Conservation (phyloP, 495 filamentous ascomycete species). For the Aspergillus bertholletiae region DNA sequence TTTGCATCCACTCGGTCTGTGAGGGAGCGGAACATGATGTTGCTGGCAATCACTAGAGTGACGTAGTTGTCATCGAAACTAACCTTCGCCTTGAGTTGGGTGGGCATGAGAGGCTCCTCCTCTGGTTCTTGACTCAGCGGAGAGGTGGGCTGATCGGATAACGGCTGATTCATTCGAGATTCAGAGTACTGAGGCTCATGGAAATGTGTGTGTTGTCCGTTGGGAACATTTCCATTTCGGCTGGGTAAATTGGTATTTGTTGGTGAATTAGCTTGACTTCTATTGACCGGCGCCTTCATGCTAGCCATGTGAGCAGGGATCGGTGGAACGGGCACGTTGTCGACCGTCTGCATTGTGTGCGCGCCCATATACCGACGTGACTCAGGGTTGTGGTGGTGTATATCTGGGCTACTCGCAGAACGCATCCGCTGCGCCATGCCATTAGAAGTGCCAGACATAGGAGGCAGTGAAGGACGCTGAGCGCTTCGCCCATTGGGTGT, state of each 20-base stretch:
- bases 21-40: conserved; percentile 87
- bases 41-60: conserved; percentile 87
- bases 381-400: conserved; percentile 51
- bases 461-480: conserved; percentile 79
- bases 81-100: conserved; percentile 90
- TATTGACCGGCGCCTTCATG: conserved; percentile 57
- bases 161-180: conserved; percentile 19
- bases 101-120: conserved; percentile 42
- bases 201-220: conserved; percentile 26
- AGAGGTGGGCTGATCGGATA: conserved; percentile 37
- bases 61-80: conserved; percentile 80
- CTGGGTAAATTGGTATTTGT: conserved; percentile 46
- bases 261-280: conserved; percentile 67
- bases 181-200: conserved; percentile 40
- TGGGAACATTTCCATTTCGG: conserved; percentile 21
- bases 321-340: conserved; percentile 62
- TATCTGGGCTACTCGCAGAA: conserved; percentile 69
- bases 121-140: conserved; percentile 34
- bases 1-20: conserved; percentile 97
- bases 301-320: conserved; percentile 60
- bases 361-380: conserved; percentile 51
- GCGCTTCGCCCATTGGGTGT: conserved; percentile 59
- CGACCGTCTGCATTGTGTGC: conserved; percentile 60
- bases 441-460: conserved; percentile 58
- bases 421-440: conserved; percentile 54